phyloP scores from a whole-genome alignment of 139 green algal genomes.

The Chlorella sp. region DNA sequence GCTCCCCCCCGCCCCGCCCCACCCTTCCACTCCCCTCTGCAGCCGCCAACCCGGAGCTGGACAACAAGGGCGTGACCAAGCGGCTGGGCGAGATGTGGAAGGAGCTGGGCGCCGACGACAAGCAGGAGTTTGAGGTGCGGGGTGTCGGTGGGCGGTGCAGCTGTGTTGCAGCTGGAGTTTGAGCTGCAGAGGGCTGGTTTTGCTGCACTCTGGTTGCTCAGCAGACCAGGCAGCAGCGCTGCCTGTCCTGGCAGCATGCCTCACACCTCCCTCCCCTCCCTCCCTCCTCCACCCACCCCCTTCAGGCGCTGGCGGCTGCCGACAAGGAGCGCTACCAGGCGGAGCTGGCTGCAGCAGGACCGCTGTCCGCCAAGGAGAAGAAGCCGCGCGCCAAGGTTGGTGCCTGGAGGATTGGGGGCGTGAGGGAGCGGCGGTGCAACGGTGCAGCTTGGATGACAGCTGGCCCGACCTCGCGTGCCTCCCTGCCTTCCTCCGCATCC shows the following conservation, averaged over 20 bases:
- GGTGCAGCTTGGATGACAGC: too few relatives aligned
- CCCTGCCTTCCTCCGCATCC: too few relatives aligned
- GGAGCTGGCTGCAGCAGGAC: background rate
- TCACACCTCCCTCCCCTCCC: background rate
- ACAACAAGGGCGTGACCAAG: background rate
- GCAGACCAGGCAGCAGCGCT: background rate
- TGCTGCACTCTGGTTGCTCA: background rate
- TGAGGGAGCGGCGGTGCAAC: too few relatives aligned
- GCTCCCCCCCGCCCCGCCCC: background rate
- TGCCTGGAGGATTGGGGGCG: too few relatives aligned
- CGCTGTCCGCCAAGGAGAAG: background rate
- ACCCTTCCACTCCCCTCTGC: background rate
- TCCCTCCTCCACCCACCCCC: background rate
- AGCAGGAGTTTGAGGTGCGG: background rate
- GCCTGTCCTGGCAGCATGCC: background rate
- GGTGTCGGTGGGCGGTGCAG: background rate
- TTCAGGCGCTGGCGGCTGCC: background rate
- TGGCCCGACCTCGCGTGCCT: too few relatives aligned
- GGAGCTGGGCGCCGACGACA: background rate
- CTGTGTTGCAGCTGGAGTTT: background rate
- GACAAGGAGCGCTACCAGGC: constrained; percentile 24
- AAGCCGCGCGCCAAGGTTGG: background rate
- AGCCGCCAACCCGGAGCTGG: constrained; percentile 3
- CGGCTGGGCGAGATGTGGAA: constrained; percentile 17
- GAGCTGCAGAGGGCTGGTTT: too few relatives aligned